These are phyloP conservation scores for Ascochyta koolunga DNA, from an alignment of 2,329 filamentous ascomycete species.

Conservation along the genomic window DNA sequence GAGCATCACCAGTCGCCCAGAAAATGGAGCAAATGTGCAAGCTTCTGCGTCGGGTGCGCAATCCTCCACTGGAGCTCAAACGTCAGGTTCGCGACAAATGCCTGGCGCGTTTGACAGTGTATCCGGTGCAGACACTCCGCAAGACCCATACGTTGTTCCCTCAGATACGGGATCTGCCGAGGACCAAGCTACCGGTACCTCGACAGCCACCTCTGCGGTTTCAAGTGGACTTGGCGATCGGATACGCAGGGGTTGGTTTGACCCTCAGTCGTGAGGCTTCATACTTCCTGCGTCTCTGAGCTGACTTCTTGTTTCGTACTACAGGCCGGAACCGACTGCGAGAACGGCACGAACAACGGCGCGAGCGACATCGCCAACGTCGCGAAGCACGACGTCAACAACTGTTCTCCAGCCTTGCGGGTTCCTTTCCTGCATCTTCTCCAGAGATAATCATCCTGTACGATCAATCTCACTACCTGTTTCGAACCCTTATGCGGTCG, in stretches of 20 bases:
- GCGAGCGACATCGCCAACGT: conserved; percentile 6
- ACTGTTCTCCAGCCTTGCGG: neutral
- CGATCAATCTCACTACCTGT: neutral
- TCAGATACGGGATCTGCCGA: conserved; percentile 14
- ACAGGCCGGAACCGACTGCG: conserved; percentile 12
- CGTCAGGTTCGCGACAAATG: conserved; percentile 28
- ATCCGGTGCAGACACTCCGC: conserved; percentile 24
- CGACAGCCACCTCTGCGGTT: conserved; percentile 17
- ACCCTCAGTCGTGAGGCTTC: conserved; percentile 23
- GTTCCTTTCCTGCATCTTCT: conserved; percentile 2
- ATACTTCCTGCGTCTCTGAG: neutral
- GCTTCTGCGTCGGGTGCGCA: conserved; percentile 15
- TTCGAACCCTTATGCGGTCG: conserved; percentile 3
- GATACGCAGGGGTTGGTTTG: conserved; percentile 46
- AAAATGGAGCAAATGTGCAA: conserved; percentile 26
- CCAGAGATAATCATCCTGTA: conserved; percentile 5
- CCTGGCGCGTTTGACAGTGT: conserved; percentile 36
- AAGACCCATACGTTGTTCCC: conserved; percentile 29
- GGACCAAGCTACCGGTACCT: conserved; percentile 16
- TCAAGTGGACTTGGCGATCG: conserved; percentile 33
- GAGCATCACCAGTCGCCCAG: conserved; percentile 51
- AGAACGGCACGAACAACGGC: conserved; percentile 12
- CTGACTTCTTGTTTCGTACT: neutral
- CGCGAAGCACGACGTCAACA: neutral
- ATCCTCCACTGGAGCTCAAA: conserved; percentile 11